These are phyloP conservation scores for Chamaecrista fasciculata DNA, from an alignment of 306 rosid genomes.

Conservation along the genomic window DNA sequence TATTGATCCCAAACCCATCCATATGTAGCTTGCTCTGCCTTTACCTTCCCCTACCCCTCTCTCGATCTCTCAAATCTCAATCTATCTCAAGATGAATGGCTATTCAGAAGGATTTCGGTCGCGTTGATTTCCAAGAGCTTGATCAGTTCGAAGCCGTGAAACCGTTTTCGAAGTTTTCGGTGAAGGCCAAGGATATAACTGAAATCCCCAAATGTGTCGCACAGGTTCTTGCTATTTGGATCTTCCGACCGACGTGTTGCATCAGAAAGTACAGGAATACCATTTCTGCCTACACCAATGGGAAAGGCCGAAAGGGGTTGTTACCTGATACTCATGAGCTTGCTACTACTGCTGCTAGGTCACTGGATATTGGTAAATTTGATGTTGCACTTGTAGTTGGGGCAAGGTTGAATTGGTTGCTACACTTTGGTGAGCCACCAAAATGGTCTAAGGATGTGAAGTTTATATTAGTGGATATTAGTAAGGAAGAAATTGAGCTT, in stretches of 20 bases:
- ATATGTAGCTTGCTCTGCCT: too few species aligned
- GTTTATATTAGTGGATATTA: conserved; percentile 77
- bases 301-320: conserved; percentile 87
- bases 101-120: conserved; percentile 73
- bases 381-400: conserved; percentile 92
- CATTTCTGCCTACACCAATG: conserved; percentile 95
- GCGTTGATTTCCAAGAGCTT: conserved; percentile 93
- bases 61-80: too few species aligned
- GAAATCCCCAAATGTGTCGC: conserved; percentile 65
- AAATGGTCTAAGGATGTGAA: conserved; percentile 87
- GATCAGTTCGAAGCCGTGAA: conserved; percentile 77
- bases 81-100: too few species aligned
- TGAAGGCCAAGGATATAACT: conserved; percentile 48
- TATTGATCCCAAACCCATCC: too few species aligned
- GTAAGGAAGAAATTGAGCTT: conserved; percentile 68
- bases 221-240: conserved; percentile 73
- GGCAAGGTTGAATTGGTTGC: conserved; percentile 83
- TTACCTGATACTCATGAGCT: conserved; percentile 76
- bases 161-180: conserved; percentile 71
- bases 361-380: conserved; percentile 80
- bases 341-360: conserved; percentile 89
- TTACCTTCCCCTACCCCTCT: too few species aligned
- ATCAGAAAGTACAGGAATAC: conserved; percentile 77
- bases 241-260: conserved; percentile 87
- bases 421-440: conserved; percentile 93